These are phyloP conservation scores for Saccharata proteae DNA, from an alignment of 2,329 filamentous ascomycete genomes.

Conservation along the genomic window DNA sequence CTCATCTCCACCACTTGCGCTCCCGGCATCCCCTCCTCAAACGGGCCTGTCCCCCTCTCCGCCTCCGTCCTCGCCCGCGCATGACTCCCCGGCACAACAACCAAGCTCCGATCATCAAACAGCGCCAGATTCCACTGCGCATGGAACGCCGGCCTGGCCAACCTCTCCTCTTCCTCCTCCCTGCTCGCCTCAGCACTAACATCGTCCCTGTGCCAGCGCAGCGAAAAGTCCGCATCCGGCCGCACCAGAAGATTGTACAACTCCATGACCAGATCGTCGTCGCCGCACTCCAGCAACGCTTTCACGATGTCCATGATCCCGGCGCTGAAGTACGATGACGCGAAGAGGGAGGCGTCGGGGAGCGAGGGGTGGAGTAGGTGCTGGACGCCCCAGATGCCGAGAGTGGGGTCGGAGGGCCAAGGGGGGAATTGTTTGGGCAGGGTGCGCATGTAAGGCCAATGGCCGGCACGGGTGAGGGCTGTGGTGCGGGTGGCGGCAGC, in stretches of 20 bases:
- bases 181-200: slow-evolving; percentile 53
- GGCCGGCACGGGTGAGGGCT: slow-evolving; percentile 50
- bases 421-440: slow-evolving; percentile 86
- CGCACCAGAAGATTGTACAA: slow-evolving; percentile 76
- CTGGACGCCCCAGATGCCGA: slow-evolving; percentile 82
- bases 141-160: slow-evolving; percentile 53
- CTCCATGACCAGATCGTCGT: slow-evolving; percentile 65
- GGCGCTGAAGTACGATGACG: slow-evolving; percentile 58
- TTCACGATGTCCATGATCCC: slow-evolving; percentile 15
- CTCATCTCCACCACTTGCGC: slow-evolving; percentile 55
- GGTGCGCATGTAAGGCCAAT: slow-evolving; percentile 73
- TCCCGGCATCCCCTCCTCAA: slow-evolving; percentile 47
- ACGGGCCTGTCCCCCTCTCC: slow-evolving; percentile 58
- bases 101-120: slow-evolving; percentile 56
- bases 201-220: slow-evolving; percentile 81
- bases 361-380: slow-evolving; percentile 67
- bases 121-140: slow-evolving; percentile 83
- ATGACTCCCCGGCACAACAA: slow-evolving; percentile 72
- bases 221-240: slow-evolving; percentile 57
- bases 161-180: slow-evolving; percentile 53
- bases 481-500: slow-evolving; percentile 46
- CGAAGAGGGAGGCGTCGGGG: slow-evolving; percentile 49
- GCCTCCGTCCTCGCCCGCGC: slow-evolving; percentile 53
- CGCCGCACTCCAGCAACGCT: slow-evolving; percentile 44
- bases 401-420: slow-evolving; percentile 50